Conservation (phyloP, 345 rosid species). For the Capsella bursapastoris region DNA sequence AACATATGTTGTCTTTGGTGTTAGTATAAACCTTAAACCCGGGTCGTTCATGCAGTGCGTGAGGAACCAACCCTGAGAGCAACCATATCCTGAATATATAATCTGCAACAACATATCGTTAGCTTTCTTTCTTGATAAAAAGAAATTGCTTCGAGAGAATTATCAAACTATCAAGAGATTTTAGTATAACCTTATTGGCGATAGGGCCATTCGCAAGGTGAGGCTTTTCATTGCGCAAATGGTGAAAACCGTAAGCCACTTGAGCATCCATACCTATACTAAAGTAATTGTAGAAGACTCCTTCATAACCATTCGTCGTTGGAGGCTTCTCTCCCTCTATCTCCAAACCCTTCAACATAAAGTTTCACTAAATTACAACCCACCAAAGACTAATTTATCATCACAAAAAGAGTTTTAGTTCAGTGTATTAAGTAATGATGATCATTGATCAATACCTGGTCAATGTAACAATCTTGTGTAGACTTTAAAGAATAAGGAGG, state of each 20-base stretch:
- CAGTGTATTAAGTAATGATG: not conserved
- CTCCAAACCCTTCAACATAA: slow-evolving; percentile 51
- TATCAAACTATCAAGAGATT: slow-evolving; percentile 12
- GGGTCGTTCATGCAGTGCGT: slow-evolving; percentile 92
- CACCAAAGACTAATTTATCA: not conserved
- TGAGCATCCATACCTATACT: slow-evolving; percentile 99
- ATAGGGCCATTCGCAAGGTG: slow-evolving; percentile 95
- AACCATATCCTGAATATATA: slow-evolving; percentile 88
- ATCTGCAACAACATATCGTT: slow-evolving; percentile 54
- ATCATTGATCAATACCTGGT: slow-evolving; percentile 52
- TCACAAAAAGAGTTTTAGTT: slow-evolving; percentile 37
- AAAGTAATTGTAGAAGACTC: slow-evolving; percentile 93
- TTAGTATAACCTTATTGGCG: slow-evolving; percentile 70
- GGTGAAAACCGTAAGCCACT: slow-evolving; percentile 96
- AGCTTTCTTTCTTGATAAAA: not conserved
- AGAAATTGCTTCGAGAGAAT: no score
- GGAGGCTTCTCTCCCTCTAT: slow-evolving; percentile 70
- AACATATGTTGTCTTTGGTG: slow-evolving; percentile 41
- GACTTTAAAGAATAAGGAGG: slow-evolving; percentile 78
- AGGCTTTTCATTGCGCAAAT: slow-evolving; percentile 92
- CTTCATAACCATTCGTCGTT: slow-evolving; percentile 61
- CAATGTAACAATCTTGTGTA: slow-evolving; percentile 65
- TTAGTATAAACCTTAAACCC: slow-evolving; percentile 65
- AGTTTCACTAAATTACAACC: not conserved
- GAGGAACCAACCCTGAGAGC: slow-evolving; percentile 98